Base-by-base conservation (phyloP, 139 green algal species). In the Spirogloea muscicola region DNA sequence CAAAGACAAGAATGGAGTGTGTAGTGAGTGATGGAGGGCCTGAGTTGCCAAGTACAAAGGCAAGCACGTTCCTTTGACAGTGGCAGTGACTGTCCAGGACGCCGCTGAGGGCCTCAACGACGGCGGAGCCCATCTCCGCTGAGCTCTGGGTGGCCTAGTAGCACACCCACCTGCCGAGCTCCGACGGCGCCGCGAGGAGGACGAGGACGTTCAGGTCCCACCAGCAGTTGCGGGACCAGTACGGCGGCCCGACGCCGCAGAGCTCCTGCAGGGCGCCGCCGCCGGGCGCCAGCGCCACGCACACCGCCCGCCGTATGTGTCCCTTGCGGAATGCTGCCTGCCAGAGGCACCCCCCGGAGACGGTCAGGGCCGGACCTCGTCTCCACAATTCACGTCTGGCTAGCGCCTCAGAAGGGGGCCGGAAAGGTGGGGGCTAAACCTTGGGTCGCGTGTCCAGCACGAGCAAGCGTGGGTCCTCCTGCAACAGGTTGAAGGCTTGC, bases 361-460 rank as follows among this genome's bases (percentile, higher is more conserved):
- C n/a, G n/a, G n/a, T n/a, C n/a, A n/a, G n/a, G n/a, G n/a, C n/a
- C n/a, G n/a, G n/a, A n/a, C n/a, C n/a, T n/a, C n/a, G n/a, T n/a
- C n/a, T n/a, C n/a, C n/a, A n/a, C n/a, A n/a, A n/a, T n/a, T n/a
- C n/a, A n/a, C n/a, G n/a, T n/a, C n/a, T n/a, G n/a, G n/a, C n/a
- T n/a, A n/a, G n/a, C n/a, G n/a, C n/a, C n/a, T n/a, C n/a, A n/a
- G n/a, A n/a, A n/a, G n/a, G n/a, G n/a, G n/a, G n/a, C n/a, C n/a
- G n/a, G n/a, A n/a, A n/a, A n/a, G 52, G 31, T 31, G 9, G 52
- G 40, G 7, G 38, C 37, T 9, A 31, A 33, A 6, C 52, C 5
- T 33, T 31, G 40, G 52, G 52, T 6, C 52, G 52, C 52, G 52
- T 62, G 52, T 62, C 52, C 6, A 62, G 52, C 6, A 62, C 31